phyloP scores from a whole-genome alignment of 169 alveolate species.

The Eimeria falciformis region DNA sequence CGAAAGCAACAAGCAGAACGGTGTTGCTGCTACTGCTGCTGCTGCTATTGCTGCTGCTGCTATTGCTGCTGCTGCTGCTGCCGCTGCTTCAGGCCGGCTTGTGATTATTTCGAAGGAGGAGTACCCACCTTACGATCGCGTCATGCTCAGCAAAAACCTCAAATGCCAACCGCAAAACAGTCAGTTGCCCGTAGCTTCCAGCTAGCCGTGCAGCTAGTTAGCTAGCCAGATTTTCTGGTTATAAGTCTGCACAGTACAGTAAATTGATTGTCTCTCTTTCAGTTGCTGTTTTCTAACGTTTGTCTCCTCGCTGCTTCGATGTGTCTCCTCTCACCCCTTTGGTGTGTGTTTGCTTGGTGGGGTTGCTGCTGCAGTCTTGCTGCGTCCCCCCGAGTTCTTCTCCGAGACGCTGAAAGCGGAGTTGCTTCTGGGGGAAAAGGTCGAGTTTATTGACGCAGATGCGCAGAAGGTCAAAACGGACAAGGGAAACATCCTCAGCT shows the following conservation, averaged over 20 bases:
- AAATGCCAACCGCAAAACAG: slow-evolving; percentile 54
- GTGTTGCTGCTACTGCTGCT: not conserved
- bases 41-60: not conserved
- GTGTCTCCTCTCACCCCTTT: too few species aligned
- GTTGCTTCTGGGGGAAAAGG: slow-evolving; percentile 31
- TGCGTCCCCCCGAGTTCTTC: slow-evolving; percentile 57
- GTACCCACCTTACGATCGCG: slow-evolving; percentile 79
- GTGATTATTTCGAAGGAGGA: slow-evolving; percentile 72
- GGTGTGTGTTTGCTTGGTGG: not conserved
- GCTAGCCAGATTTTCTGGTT: not conserved
- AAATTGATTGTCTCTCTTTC: too few species aligned
- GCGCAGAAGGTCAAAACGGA: not conserved
- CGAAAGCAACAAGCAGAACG: not conserved
- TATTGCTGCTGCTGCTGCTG: not conserved
- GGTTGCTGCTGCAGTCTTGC: slow-evolving; percentile 49
- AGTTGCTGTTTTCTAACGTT: too few species aligned
- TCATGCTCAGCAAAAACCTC: slow-evolving; percentile 78
- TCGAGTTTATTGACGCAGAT: slow-evolving; percentile 45
- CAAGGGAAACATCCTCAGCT: not conserved
- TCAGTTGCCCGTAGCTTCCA: not conserved
- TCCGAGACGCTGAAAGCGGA: slow-evolving; percentile 20
- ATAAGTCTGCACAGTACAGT: too few species aligned
- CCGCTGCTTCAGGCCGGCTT: slow-evolving; percentile 49
- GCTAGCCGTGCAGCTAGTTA: not conserved
- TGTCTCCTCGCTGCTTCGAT: too few species aligned